Percentiles rank a stretch among this genome's conserved stretches.
Conservation (phyloP, 129 eudicot genomes). For the Pseudognaphalium luteoalbum region DNA sequence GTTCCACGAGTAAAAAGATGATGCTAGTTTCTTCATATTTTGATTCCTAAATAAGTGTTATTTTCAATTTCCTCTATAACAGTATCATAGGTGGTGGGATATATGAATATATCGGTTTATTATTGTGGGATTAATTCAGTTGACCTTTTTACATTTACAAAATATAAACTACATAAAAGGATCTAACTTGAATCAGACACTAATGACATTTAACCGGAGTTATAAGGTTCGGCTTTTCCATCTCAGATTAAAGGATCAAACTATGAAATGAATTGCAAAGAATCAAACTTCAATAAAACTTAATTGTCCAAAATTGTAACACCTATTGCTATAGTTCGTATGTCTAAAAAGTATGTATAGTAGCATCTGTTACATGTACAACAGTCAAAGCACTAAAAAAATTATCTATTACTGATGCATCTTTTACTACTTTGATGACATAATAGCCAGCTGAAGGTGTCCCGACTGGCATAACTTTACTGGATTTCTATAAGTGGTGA, state of each 20-base stretch:
- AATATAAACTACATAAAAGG: no score
- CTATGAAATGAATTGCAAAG: neutral
- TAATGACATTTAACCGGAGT: neutral
- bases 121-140: neutral
- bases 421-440: conserved; percentile 38
- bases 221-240: no score
- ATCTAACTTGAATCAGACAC: no score
- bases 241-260: neutral
- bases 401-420: neutral
- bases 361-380: conserved; percentile 9
- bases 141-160: neutral
- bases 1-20: neutral
- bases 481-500: conserved; percentile 59
- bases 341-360: neutral
- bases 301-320: neutral
- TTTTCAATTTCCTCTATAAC: neutral
- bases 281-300: neutral
- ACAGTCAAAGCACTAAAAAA: neutral
- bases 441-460: conserved; percentile 54
- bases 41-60: no score
- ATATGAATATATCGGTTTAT: no score
- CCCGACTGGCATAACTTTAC: conserved; percentile 53
- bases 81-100: neutral
- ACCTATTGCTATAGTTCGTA: neutral
- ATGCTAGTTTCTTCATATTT: neutral